Evolutionary conservation across 805 yeast genomes (phyloP).

Genomic region (Spathaspora arborariae): DNA sequence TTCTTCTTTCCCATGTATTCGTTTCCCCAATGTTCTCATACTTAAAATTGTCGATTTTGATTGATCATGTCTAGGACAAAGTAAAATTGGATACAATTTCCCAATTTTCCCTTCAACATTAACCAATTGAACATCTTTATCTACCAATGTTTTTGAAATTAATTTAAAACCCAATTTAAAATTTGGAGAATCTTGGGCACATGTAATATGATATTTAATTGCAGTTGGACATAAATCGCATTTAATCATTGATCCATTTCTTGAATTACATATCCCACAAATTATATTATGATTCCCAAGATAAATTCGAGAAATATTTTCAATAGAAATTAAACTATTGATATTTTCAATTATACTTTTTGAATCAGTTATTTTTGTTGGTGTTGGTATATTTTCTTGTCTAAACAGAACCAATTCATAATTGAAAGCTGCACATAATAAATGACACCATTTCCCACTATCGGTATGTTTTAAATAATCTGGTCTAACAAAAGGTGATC

Average conservation of each 20-base stretch:
- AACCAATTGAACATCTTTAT: slow-evolving; percentile 18
- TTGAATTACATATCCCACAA: slow-evolving; percentile 45
- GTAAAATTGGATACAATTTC: slow-evolving; percentile 38
- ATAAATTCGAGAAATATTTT: slow-evolving; percentile 24
- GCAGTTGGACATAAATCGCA: slow-evolving; percentile 44
- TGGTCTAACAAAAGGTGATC: slow-evolving; percentile 40
- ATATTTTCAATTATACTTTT: slow-evolving; percentile 12
- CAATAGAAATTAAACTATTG: slow-evolving; percentile 20
- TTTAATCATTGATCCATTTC: slow-evolving; percentile 47
- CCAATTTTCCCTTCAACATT: slow-evolving; percentile 32
- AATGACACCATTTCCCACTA: slow-evolving; percentile 73
- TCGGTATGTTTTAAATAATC: slow-evolving; percentile 65
- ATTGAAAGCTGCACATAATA: slow-evolving; percentile 62
- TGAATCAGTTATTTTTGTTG: neutral
- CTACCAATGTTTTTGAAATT: slow-evolving; percentile 16
- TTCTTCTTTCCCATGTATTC: slow-evolving; percentile 23
- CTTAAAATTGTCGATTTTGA: slow-evolving; percentile 16
- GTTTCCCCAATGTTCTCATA: slow-evolving; percentile 28
- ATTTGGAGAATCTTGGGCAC: slow-evolving; percentile 50
- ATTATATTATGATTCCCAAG: slow-evolving; percentile 21
- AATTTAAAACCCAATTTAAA: slow-evolving; percentile 53
- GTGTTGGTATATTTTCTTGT: neutral
- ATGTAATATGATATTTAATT: slow-evolving; percentile 46
- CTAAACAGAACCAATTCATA: slow-evolving; percentile 29
- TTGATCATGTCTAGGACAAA: slow-evolving; percentile 40